These are phyloP conservation scores for Spergularia azorica DNA, from an alignment of 179 eudicot species.

Conservation along the genomic window DNA sequence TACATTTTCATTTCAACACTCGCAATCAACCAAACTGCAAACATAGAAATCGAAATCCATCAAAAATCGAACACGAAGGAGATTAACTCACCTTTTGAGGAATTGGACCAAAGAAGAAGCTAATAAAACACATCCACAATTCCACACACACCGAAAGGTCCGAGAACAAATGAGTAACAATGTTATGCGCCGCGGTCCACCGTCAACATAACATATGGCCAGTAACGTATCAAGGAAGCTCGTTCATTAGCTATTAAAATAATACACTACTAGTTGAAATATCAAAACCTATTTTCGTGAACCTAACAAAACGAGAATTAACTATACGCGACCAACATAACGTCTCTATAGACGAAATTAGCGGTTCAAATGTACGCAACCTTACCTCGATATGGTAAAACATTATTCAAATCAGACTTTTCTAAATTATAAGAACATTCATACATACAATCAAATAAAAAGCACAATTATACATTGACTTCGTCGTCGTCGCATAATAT, in stretches of 20 bases:
- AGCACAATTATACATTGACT: too few relatives aligned
- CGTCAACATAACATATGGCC: background rate
- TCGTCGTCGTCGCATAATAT: too few relatives aligned
- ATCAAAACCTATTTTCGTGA: background rate
- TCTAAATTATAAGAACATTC: background rate
- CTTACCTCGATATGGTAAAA: background rate
- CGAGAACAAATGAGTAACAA: background rate
- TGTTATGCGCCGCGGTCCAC: background rate
- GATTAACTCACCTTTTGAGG: too few relatives aligned
- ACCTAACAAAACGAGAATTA: background rate
- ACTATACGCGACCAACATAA: background rate
- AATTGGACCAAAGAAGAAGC: too few relatives aligned
- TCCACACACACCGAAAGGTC: too few relatives aligned
- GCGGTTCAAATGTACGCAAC: background rate
- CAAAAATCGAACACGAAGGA: background rate
- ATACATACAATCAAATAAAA: too few relatives aligned
- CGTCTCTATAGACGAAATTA: background rate
- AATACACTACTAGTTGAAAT: background rate
- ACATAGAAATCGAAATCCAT: constrained; percentile 13
- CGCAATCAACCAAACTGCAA: constrained; percentile 21
- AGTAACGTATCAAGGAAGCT: background rate
- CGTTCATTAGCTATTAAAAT: background rate
- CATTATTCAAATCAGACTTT: background rate
- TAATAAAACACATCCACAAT: too few relatives aligned
- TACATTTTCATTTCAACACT: background rate